Evolutionary conservation across 2,329 filamentous ascomycete genomes (phyloP).

Genomic region (Malbranchea zuffiana): DNA sequence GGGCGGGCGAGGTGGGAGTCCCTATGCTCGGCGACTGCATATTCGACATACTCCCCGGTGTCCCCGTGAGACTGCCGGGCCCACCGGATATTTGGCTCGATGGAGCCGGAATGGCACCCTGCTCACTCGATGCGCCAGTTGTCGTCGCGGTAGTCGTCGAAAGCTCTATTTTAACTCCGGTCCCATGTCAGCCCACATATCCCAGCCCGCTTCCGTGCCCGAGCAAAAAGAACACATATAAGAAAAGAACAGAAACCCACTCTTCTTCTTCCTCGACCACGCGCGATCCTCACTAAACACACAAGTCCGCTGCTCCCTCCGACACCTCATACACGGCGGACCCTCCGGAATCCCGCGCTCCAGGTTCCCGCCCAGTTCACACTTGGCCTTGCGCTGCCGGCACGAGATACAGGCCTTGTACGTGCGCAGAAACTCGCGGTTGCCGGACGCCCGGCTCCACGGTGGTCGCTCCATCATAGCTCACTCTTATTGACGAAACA

Average conservation of each 20-base stretch:
- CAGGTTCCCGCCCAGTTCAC: conserved; percentile 36
- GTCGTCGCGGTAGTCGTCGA: too few species aligned
- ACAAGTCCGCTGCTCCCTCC: conserved; percentile 42
- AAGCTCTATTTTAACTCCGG: too few species aligned
- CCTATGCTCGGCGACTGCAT: conserved; percentile 4
- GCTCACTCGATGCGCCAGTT: conserved; percentile 9
- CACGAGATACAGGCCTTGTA: conserved; percentile 47
- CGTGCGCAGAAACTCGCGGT: conserved; percentile 39
- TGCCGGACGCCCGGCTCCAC: conserved; percentile 14
- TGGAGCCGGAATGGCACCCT: conserved; percentile 4
- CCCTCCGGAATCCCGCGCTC: conserved; percentile 25
- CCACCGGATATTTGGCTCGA: conserved; percentile 13
- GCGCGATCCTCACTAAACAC: conserved; percentile 36
- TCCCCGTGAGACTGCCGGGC: not conserved
- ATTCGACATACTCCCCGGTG: conserved; percentile 6
- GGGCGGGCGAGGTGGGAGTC: conserved; percentile 9
- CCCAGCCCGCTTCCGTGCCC: too few species aligned
- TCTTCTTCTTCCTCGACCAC: conserved; percentile 31
- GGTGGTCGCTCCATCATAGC: conserved; percentile 12
- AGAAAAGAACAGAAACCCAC: conserved; percentile 16
- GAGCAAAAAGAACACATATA: too few species aligned
- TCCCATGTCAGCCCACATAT: too few species aligned
- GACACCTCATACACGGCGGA: conserved; percentile 39
- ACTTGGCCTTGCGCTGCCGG: conserved; percentile 44
- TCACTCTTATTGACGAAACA: too few species aligned